Conservation (phyloP, 1,139 yeast species). For the Hanseniaspora gamundiae region DNA sequence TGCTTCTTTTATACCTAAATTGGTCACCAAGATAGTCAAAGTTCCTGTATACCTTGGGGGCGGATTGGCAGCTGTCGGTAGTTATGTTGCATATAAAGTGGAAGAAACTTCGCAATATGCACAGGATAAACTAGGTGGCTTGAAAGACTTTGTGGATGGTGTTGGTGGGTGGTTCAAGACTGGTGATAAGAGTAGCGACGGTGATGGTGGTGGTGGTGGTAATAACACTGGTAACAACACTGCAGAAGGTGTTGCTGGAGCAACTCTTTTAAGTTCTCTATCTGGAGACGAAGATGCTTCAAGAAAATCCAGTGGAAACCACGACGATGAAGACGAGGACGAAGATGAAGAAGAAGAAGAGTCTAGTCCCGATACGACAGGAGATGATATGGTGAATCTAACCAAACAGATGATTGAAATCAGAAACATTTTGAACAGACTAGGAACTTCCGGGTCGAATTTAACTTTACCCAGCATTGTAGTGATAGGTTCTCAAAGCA, state of each 20-base stretch:
- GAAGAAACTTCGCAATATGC: conserved; percentile 75
- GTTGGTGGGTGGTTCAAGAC: conserved; percentile 19
- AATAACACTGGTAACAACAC: conserved; percentile 22
- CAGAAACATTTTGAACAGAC: conserved; percentile 43
- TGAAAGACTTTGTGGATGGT: conserved; percentile 42
- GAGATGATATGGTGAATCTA: conserved; percentile 69
- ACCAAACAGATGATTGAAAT: conserved; percentile 97
- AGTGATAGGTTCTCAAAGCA: conserved; percentile 93
- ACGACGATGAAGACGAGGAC: conserved; percentile 24
- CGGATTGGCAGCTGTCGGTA: conserved; percentile 87
- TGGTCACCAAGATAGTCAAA: conserved; percentile 44
- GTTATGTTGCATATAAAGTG: conserved; percentile 81
- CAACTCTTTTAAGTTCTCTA: conserved; percentile 28
- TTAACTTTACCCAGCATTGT: conserved; percentile 87
- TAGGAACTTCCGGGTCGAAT: conserved; percentile 57
- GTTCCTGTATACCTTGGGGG: conserved; percentile 81
- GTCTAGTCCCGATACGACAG: conserved; percentile 36
- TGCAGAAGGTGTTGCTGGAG: conserved; percentile 26
- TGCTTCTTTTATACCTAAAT: conserved; percentile 34
- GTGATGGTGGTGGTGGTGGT: conserved; percentile 20
- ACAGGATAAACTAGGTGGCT: conserved; percentile 44
- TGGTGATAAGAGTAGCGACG: conserved; percentile 17
- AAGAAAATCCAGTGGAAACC: conserved; percentile 17
- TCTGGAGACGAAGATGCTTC: conserved; percentile 22
- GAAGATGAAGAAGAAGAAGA: conserved; percentile 31